Percentiles rank a stretch among this genome's conserved stretches.
Conservation (phyloP, 805 yeast species). For the Starmerella powellii region DNA sequence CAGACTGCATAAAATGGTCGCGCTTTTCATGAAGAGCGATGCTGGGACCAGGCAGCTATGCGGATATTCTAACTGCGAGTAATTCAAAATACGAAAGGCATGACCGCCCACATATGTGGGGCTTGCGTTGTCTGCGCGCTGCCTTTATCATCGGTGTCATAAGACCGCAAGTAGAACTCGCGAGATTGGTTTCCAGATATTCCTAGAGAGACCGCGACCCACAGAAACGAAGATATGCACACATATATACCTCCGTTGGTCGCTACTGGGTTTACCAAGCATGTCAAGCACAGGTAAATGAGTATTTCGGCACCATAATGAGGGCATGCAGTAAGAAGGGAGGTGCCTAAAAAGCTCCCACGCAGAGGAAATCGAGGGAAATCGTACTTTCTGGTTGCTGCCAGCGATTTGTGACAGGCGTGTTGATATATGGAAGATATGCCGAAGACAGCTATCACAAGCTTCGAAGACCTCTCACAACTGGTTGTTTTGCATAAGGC, state of each 20-base stretch:
- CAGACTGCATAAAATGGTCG: no score
- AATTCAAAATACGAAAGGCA: constrained; percentile 12
- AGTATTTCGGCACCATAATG: constrained; percentile 51
- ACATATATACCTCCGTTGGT: constrained; percentile 9
- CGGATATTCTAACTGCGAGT: no score
- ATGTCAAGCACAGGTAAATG: constrained; percentile 33
- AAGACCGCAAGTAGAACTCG: constrained; percentile 33
- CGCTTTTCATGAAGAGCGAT: no score
- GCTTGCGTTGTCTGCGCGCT: no score
- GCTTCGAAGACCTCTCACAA: neutral
- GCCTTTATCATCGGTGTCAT: no score
- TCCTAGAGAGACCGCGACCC: constrained; percentile 35
- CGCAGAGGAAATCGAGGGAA: constrained; percentile 38
- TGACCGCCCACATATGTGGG: constrained; percentile 11
- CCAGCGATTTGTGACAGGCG: constrained; percentile 38
- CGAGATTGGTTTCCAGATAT: constrained; percentile 41
- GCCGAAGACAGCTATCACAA: constrained; percentile 24
- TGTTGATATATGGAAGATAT: constrained; percentile 37
- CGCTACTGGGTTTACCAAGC: constrained; percentile 12
- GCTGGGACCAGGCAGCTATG: no score
- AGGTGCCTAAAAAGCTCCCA: constrained; percentile 4
- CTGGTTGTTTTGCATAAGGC: constrained; percentile 1
- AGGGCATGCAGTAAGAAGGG: constrained; percentile 37
- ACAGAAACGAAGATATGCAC: constrained; percentile 20
- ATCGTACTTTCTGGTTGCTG: constrained; percentile 42